These are phyloP conservation scores for Collybia nuda DNA, from an alignment of 768 basidiomycete species.

Conservation along the genomic window DNA sequence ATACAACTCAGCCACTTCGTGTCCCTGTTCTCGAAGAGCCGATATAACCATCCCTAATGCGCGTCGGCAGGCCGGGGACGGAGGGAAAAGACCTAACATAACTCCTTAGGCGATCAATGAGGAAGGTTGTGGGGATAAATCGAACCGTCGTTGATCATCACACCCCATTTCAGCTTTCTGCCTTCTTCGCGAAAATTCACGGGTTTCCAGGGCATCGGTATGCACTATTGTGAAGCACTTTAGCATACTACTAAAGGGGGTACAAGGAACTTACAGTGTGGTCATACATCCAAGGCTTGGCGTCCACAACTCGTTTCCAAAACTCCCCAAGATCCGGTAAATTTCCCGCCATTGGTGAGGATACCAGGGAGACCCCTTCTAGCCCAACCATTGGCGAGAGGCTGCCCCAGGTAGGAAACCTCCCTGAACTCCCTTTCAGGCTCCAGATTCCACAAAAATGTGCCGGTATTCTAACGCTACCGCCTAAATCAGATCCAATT, in stretches of 20 bases:
- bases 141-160: conserved; percentile 61
- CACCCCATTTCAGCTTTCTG: conserved; percentile 57
- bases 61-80: conserved; percentile 63
- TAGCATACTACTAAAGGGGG: not conserved
- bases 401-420: conserved; percentile 56
- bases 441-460: conserved; percentile 73
- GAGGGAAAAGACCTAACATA: conserved; percentile 50
- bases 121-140: not conserved
- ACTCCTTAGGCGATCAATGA: not conserved
- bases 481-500: conserved; percentile 73
- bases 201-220: conserved; percentile 50
- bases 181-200: conserved; percentile 45
- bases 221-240: conserved; percentile 32
- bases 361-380: conserved; percentile 53
- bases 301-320: conserved; percentile 59
- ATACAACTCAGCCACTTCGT: conserved; percentile 65
- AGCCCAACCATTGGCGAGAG: conserved; percentile 48
- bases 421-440: conserved; percentile 57
- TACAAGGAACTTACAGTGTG: conserved; percentile 38
- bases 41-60: conserved; percentile 50
- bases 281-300: conserved; percentile 70
- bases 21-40: conserved; percentile 56
- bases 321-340: conserved; percentile 64
- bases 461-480: conserved; percentile 71
- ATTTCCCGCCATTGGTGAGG: conserved; percentile 62